A percentile compares a stretch with the other conserved stretches of the same genome.
Conservation (phyloP, 345 rosid species). For the Camelina hispida region DNA sequence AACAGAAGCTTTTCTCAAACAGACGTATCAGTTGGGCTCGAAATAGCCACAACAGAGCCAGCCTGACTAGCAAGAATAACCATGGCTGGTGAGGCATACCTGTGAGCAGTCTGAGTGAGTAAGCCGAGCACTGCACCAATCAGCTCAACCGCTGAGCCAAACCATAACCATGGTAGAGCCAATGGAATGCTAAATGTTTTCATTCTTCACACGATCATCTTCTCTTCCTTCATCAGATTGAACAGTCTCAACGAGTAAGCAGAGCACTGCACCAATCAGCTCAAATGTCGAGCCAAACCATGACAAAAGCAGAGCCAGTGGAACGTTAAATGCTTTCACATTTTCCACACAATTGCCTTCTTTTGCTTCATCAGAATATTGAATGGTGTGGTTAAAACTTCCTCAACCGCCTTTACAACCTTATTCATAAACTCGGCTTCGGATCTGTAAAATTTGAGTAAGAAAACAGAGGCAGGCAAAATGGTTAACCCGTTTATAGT, state of each 20-base stretch:
- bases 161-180: neutral
- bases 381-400: neutral
- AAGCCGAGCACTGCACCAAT: neutral
- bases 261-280: too few species aligned
- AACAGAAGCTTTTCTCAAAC: neutral
- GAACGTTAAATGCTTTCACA: too few species aligned
- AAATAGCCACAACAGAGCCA: neutral
- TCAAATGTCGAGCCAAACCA: too few species aligned
- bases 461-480: too few species aligned
- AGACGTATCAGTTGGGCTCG: neutral
- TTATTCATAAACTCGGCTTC: constrained; percentile 8
- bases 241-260: neutral
- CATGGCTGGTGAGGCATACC: neutral
- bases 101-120: neutral
- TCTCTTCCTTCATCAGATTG: neutral
- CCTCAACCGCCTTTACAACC: neutral
- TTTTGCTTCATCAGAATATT: too few species aligned
- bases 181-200: neutral
- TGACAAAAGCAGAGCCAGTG: too few species aligned
- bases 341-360: too few species aligned
- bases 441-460: neutral
- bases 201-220: neutral
- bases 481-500: too few species aligned
- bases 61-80: neutral
- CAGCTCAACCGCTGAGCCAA: neutral